phyloP scores from a whole-genome alignment of 371 early-diverging fungal genomes.

The Polyrhizophydium stewartii region DNA sequence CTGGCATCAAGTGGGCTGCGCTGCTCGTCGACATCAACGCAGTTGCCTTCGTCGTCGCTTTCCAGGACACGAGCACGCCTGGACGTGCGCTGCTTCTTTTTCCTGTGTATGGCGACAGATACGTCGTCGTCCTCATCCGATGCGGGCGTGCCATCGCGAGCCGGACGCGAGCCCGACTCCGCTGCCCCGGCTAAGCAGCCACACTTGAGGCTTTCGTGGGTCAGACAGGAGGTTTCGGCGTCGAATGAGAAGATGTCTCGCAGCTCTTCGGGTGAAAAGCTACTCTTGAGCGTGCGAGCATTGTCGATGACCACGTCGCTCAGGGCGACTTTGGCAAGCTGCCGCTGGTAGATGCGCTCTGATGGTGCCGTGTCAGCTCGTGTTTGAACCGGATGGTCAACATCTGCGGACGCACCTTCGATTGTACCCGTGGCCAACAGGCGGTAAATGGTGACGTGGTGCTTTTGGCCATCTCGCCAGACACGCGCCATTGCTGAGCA shows the following conservation, averaged over 20 bases:
- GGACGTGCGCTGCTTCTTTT: neutral
- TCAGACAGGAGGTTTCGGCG: slow-evolving; percentile 35
- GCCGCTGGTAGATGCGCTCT: slow-evolving; percentile 57
- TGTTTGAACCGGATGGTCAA: neutral
- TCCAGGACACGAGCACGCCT: neutral
- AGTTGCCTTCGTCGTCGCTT: neutral
- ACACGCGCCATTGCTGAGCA: slow-evolving; percentile 62
- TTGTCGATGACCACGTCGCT: slow-evolving; percentile 46
- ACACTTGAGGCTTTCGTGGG: slow-evolving; percentile 35
- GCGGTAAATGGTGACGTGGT: slow-evolving; percentile 59
- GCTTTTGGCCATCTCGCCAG: slow-evolving; percentile 63
- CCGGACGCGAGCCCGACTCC: neutral
- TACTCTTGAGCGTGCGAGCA: slow-evolving; percentile 13
- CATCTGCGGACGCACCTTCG: slow-evolving; percentile 23
- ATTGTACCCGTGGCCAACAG: slow-evolving; percentile 51
- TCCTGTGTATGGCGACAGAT: too few species aligned
- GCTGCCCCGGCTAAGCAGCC: neutral
- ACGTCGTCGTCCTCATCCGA: too few species aligned
- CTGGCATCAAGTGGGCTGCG: too few species aligned
- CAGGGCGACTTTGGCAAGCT: slow-evolving; percentile 48
- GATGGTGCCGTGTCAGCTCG: too few species aligned
- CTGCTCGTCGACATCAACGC: too few species aligned
- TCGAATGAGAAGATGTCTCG: slow-evolving; percentile 47
- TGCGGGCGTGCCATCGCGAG: too few species aligned
- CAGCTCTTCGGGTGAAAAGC: slow-evolving; percentile 35